Conservation (phyloP, 805 yeast genomes). For the Starmerella tilneyi region DNA sequence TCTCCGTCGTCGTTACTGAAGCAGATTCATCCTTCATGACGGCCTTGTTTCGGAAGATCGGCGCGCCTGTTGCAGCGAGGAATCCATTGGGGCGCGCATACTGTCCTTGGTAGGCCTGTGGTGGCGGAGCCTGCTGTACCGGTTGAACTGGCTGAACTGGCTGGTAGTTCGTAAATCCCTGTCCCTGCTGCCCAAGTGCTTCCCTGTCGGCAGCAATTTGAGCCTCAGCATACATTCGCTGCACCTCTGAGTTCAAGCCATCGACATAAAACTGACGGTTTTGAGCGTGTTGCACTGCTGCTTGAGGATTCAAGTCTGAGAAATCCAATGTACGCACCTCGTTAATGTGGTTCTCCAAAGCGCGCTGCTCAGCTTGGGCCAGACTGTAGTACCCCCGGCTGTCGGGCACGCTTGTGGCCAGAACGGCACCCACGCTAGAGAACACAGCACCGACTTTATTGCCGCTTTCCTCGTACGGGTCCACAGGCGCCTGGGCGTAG, state of each 20-base stretch:
- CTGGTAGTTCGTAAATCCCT: neutral
- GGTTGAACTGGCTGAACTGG: neutral
- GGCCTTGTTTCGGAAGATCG: constrained; percentile 12
- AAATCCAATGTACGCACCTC: constrained; percentile 19
- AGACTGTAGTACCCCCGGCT: constrained; percentile 9
- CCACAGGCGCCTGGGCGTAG: constrained; percentile 14
- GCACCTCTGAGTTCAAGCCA: constrained; percentile 14
- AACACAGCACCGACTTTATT: constrained; percentile 63
- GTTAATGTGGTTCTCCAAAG: constrained; percentile 14
- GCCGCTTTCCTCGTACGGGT: constrained; percentile 40
- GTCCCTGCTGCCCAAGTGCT: neutral
- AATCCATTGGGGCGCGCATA: neutral
- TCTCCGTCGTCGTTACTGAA: neutral
- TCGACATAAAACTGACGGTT: constrained; percentile 19
- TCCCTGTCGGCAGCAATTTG: constrained; percentile 7
- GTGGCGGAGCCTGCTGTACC: neutral
- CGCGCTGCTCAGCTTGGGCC: constrained; percentile 14
- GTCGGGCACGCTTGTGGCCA: constrained; percentile 11
- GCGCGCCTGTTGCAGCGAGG: constrained; percentile 6
- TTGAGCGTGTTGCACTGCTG: constrained; percentile 18
- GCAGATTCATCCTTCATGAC: constrained; percentile 8
- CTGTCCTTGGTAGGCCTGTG: constrained; percentile 3
- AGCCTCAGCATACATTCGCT: constrained; percentile 11
- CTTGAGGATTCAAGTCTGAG: constrained; percentile 20
- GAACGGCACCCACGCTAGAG: constrained; percentile 53